Percentiles rank a stretch among this genome's conserved stretches.
phyloP scores from a whole-genome alignment of 2,329 filamentous ascomycete species.

The Malbranchea cinnamomea region DNA sequence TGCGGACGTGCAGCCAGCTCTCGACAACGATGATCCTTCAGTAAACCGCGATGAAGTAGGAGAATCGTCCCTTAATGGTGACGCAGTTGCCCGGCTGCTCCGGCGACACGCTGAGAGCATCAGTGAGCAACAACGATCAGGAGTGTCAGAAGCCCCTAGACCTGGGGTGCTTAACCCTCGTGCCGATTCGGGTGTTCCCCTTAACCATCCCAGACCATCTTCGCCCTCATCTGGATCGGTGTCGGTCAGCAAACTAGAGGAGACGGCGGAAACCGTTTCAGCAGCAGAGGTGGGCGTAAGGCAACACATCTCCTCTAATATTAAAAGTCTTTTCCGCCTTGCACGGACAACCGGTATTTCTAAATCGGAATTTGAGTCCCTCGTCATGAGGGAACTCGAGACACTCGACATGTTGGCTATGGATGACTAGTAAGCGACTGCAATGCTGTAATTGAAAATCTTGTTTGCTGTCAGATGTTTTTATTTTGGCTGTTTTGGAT shows the following conservation, averaged over 20 bases:
- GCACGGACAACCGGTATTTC: conserved; percentile 44
- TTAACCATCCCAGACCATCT: conserved; percentile 30
- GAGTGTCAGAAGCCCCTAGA: background rate
- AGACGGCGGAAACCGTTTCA: conserved; percentile 35
- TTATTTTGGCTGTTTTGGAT: background rate
- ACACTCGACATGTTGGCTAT: conserved; percentile 41
- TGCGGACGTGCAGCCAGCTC: conserved; percentile 46
- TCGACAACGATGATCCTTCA: conserved; percentile 48
- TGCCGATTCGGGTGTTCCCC: conserved; percentile 4
- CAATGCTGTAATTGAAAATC: no score
- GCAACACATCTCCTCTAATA: conserved; percentile 47
- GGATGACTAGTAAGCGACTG: conserved; percentile 15
- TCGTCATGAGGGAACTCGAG: conserved; percentile 46
- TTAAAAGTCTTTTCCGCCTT: conserved; percentile 49
- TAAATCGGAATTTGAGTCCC: conserved; percentile 41
- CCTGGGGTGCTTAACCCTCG: background rate
- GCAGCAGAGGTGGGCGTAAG: conserved; percentile 46
- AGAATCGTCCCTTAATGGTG: conserved; percentile 36
- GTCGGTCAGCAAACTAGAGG: conserved; percentile 40
- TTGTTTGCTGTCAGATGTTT: background rate
- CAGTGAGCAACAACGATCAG: conserved; percentile 11
- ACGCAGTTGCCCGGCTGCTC: conserved; percentile 30
- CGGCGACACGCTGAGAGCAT: conserved; percentile 22
- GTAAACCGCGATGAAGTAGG: conserved; percentile 35
- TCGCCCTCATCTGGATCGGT: conserved; percentile 28